Evolutionary conservation across 805 yeast species (phyloP).

Genomic region (Candida manassasensis): DNA sequence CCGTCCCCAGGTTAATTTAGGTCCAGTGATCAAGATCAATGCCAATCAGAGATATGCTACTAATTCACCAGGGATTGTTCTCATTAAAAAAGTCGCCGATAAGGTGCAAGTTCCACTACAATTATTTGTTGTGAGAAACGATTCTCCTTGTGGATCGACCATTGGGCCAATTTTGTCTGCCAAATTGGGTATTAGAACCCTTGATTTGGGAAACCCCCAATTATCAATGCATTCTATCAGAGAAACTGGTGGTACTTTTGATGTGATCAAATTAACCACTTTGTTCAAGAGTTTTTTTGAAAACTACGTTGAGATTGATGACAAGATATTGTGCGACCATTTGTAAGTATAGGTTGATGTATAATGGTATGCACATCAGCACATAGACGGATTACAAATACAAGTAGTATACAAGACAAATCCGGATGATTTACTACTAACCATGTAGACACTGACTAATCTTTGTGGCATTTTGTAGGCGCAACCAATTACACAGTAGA

Average conservation of each 20-base stretch:
- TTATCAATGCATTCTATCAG: constrained; percentile 91
- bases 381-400: too few species aligned
- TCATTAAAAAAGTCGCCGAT: constrained; percentile 69
- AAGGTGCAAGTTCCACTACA: constrained; percentile 75
- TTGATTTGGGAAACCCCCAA: constrained; percentile 90
- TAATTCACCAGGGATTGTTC: constrained; percentile 81
- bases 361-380: too few species aligned
- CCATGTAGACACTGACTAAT: too few species aligned
- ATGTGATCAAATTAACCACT: constrained; percentile 56
- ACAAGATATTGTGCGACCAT: constrained; percentile 20
- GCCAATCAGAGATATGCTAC: constrained; percentile 96
- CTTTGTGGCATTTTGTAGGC: too few species aligned
- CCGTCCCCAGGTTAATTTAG: constrained; percentile 75
- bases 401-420: too few species aligned
- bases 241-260: constrained; percentile 83
- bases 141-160: constrained; percentile 92
- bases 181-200: constrained; percentile 77
- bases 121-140: constrained; percentile 88
- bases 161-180: constrained; percentile 93
- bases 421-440: too few species aligned
- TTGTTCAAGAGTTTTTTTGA: constrained; percentile 62
- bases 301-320: constrained; percentile 25
- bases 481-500: too few species aligned
- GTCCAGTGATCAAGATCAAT: constrained; percentile 90
- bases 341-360: too few species aligned